phyloP scores from a whole-genome alignment of 2,329 filamentous ascomycete genomes.

The Thielaviopsis musarum region DNA sequence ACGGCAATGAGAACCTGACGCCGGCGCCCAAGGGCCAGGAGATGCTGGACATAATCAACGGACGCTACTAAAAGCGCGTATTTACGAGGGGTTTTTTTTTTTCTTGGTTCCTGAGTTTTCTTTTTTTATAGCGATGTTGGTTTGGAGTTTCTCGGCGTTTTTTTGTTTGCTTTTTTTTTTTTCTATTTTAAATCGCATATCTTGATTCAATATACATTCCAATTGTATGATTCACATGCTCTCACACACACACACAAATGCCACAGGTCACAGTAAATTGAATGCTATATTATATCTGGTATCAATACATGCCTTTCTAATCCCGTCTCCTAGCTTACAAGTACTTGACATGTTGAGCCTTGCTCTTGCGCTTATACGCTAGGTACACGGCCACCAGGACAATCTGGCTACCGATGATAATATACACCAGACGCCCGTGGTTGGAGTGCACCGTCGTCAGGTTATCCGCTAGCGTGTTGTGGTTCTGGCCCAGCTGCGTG shows the following conservation, averaged over 20 bases:
- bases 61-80: slow-evolving; percentile 11
- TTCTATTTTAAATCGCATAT: background rate
- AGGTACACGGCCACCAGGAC: slow-evolving; percentile 53
- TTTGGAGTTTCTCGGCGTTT: background rate
- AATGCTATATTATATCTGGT: background rate
- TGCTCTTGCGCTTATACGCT: slow-evolving; percentile 63
- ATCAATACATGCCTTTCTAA: background rate
- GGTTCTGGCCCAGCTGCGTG: slow-evolving; percentile 34
- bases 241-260: background rate
- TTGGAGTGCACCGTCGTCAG: slow-evolving; percentile 31
- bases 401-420: slow-evolving; percentile 60
- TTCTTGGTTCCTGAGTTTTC: background rate
- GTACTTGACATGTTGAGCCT: slow-evolving; percentile 78
- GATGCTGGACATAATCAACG: slow-evolving; percentile 44
- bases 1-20: slow-evolving; percentile 72
- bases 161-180: background rate
- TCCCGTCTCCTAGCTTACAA: slow-evolving; percentile 33
- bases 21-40: slow-evolving; percentile 60
- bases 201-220: no score
- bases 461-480: slow-evolving; percentile 30
- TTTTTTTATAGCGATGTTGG: background rate
- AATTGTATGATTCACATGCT: background rate
- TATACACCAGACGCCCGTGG: slow-evolving; percentile 41
- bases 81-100: slow-evolving; percentile 10
- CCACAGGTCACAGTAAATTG: background rate